Evolutionary conservation across 768 basidiomycete genomes (phyloP), one percentile per base, ranked within the genome.

Genomic region (Cubamyces sp.): DNA sequence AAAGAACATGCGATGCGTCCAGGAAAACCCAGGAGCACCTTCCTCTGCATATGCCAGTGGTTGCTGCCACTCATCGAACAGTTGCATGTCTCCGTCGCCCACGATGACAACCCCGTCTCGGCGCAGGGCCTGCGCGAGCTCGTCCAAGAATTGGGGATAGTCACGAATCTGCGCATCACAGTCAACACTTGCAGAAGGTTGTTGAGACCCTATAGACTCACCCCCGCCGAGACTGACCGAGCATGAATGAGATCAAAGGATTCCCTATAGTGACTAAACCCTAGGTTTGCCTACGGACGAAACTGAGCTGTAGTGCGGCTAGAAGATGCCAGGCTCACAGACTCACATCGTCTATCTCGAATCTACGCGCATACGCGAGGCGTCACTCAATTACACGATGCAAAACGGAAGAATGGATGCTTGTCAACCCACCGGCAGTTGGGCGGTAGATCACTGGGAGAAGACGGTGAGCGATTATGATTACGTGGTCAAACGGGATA

Each of bases 341-440:
- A 58, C 72, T 59, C 56, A 76, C 74, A 58, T 76, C 74, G 55
- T 76, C 75, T 51, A 76, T 73, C 53, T 76, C 75, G 41, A 76
- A 76, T 5, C 72, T 74, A 21, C 16, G 57, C 9, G 23, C 25
- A 42, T 43, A 25, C 34, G 34, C 34, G 50, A 28, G 39, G 41
- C 26, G 14, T 12, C 21, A 15, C 47, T 15, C 3, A n/a, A 28
- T 45, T 50, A 26, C 42, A 45, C 7, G 12, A 23, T 18, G 26
- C 19, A 30, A 21, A 48, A 19, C 2, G 41, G 21, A 12, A 37
- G 21, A 30, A 48, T 66, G 26, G 43, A 49, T 34, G n/a, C 14
- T 41, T 39, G 19, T 18, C 28, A 23, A 66, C 71, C 30, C 53
- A 73, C 74, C 74, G 69, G 64, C 74, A 74, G 48, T 74, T 74